Percentiles rank a stretch among this genome's conserved stretches.
phyloP scores from a whole-genome alignment of 2,329 filamentous ascomycete genomes.

The Coniochaeta pulveracea region DNA sequence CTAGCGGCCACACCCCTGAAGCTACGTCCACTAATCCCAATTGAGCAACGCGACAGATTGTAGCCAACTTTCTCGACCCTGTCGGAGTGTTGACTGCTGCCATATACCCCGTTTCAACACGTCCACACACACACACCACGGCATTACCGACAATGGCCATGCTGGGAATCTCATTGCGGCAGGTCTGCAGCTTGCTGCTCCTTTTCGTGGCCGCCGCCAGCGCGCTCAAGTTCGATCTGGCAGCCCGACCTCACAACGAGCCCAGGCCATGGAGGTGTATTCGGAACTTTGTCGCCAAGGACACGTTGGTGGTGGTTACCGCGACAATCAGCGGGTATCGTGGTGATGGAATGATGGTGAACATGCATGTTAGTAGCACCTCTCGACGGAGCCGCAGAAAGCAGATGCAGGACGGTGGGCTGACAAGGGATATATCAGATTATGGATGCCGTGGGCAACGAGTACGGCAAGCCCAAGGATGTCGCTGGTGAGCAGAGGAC shows the following conservation, averaged over 20 bases:
- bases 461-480: conserved; percentile 86
- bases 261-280: conserved; percentile 75
- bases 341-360: conserved; percentile 86
- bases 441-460: conserved; percentile 87
- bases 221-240: conserved; percentile 89
- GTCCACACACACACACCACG: conserved; percentile 6
- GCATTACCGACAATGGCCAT: conserved; percentile 30
- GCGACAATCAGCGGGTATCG: conserved; percentile 74
- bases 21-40: conserved; percentile 7
- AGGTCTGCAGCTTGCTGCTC: conserved; percentile 45
- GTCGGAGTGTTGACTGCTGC: not conserved
- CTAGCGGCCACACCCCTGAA: not conserved
- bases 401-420: conserved; percentile 5
- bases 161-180: conserved; percentile 41
- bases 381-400: conserved; percentile 7
- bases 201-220: conserved; percentile 41
- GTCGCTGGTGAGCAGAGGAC: conserved; percentile 85
- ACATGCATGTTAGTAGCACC: conserved; percentile 66
- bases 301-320: conserved; percentile 92
- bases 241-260: conserved; percentile 52
- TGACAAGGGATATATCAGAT: conserved; percentile 46
- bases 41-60: conserved; percentile 15
- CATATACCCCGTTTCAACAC: not conserved
- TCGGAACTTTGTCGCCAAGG: conserved; percentile 85
- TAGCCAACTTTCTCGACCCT: conserved; percentile 4